Conservation (phyloP, 1,139 yeast genomes). For the Kodamaea sp. region DNA sequence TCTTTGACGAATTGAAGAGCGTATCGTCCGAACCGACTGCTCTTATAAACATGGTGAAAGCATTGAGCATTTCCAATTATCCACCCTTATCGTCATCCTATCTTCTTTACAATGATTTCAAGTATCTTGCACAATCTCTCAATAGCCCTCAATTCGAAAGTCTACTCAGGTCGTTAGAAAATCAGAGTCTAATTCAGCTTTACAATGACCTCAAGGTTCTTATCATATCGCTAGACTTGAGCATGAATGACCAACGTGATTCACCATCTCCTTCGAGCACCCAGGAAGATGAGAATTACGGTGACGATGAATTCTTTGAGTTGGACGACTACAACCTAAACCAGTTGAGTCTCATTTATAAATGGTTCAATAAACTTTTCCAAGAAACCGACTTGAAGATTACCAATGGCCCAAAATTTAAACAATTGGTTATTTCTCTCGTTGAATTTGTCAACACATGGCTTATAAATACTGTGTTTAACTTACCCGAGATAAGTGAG, state of each 20-base stretch:
- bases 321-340: conserved; percentile 25
- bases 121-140: conserved; percentile 21
- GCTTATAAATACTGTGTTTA: conserved; percentile 28
- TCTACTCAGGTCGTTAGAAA: conserved; percentile 23
- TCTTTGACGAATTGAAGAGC: conserved; percentile 24
- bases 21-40: conserved; percentile 11
- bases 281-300: conserved; percentile 2
- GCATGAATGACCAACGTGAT: conserved; percentile 4
- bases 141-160: conserved; percentile 18
- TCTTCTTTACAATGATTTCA: conserved; percentile 38
- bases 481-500: conserved; percentile 39
- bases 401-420: conserved; percentile 33
- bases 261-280: conserved; percentile 1
- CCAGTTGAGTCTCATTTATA: conserved; percentile 22
- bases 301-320: conserved; percentile 17
- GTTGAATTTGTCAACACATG: conserved; percentile 35
- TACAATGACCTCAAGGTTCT: conserved; percentile 22
- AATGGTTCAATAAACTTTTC: conserved; percentile 29
- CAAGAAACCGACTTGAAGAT: conserved; percentile 22
- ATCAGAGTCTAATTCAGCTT: conserved; percentile 22
- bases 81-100: conserved; percentile 36
- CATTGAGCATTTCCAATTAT: conserved; percentile 35
- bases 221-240: conserved; percentile 19
- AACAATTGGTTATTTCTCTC: conserved; percentile 25
- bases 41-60: conserved; percentile 28